A percentile compares a stretch with the other conserved stretches of the same genome.
Conservation (phyloP, 2,329 filamentous ascomycete genomes). For the Paecilomyces niveus region DNA sequence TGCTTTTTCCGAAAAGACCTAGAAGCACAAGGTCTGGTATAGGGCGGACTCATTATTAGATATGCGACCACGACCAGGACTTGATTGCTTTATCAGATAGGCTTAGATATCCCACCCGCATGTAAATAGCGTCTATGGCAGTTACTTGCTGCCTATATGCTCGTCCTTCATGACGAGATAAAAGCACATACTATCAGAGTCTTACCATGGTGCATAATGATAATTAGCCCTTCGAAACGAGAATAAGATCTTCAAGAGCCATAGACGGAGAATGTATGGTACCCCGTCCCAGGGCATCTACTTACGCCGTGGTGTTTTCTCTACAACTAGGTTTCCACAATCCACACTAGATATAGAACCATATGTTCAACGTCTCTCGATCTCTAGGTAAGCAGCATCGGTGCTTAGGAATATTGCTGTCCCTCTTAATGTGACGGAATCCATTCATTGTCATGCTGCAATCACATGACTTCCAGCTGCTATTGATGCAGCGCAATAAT, state of each 20-base stretch:
- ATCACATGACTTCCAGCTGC: conserved; percentile 12
- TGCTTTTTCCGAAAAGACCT: conserved; percentile 16
- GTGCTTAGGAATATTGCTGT: too few relatives aligned
- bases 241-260: too few relatives aligned
- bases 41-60: conserved; percentile 3
- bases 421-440: too few relatives aligned
- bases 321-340: too few relatives aligned
- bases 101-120: background rate
- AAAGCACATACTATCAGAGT: background rate
- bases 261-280: too few relatives aligned
- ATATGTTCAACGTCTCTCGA: too few relatives aligned
- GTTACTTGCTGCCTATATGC: background rate
- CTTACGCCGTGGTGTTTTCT: too few relatives aligned
- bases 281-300: too few relatives aligned
- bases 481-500: conserved; percentile 17
- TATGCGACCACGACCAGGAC: background rate
- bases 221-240: too few relatives aligned
- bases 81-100: background rate
- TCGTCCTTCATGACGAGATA: background rate
- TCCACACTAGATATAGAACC: too few relatives aligned
- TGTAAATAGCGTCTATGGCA: background rate
- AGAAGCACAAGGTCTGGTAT: conserved; percentile 10
- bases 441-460: background rate
- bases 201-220: too few relatives aligned
- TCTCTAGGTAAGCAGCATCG: too few relatives aligned